These are phyloP conservation scores for Puccinia hordei DNA, from an alignment of 1,284 basidiomycete genomes.

Conservation along the genomic window DNA sequence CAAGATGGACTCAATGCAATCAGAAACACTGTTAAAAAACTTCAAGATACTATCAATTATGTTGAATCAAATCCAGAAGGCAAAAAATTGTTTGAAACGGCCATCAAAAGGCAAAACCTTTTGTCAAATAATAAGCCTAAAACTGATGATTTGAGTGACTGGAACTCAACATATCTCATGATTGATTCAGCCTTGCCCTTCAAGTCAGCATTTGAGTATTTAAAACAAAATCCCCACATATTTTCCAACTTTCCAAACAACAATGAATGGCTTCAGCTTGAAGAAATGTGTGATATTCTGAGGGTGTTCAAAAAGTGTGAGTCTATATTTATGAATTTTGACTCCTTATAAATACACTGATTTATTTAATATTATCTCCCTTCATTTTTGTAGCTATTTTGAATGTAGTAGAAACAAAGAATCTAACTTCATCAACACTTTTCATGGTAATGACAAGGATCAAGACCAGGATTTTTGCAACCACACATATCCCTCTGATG, in stretches of 20 bases:
- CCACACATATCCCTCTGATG: neutral
- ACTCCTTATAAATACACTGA: neutral
- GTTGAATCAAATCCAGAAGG: neutral
- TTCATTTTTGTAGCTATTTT: neutral
- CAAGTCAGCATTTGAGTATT: neutral
- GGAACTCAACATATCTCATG: conserved; percentile 4
- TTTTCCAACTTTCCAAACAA: neutral
- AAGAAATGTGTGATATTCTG: neutral
- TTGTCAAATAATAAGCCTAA: neutral
- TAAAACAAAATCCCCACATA: neutral
- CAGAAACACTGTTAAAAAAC: neutral
- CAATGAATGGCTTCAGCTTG: neutral
- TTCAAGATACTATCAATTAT: neutral
- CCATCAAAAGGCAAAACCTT: neutral
- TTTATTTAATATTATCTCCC: neutral
- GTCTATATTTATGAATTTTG: neutral
- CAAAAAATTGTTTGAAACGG: neutral
- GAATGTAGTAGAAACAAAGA: neutral
- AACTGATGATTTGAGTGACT: neutral
- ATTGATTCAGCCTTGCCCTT: neutral
- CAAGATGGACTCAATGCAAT: neutral
- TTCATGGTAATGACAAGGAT: conserved; percentile 1
- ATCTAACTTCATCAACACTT: neutral
- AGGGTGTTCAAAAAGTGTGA: neutral
- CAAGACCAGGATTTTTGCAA: neutral